phyloP scores from a whole-genome alignment of 2,329 filamentous ascomycete species.

The Colletotrichum acutatum region DNA sequence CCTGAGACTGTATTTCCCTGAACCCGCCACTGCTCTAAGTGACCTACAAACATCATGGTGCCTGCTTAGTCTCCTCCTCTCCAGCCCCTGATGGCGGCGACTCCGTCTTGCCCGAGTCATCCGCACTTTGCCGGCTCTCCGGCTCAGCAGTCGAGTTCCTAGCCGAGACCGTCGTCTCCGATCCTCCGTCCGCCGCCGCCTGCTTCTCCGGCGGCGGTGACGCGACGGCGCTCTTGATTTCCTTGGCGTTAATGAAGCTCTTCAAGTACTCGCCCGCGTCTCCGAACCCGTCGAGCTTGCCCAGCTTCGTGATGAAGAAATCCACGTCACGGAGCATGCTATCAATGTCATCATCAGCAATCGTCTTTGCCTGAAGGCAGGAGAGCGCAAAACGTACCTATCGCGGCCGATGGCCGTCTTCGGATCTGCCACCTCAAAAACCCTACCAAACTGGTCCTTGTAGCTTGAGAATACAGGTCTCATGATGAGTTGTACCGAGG shows the following conservation, averaged over 20 bases:
- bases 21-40: background rate
- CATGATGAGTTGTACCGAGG: conserved; percentile 86
- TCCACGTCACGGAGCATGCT: conserved; percentile 84
- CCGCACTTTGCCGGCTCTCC: conserved; percentile 26
- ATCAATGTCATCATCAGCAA: conserved; percentile 15
- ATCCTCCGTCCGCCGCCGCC: conserved; percentile 7
- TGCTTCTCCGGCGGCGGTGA: conserved; percentile 33
- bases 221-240: conserved; percentile 45
- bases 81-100: conserved; percentile 12
- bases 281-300: conserved; percentile 82
- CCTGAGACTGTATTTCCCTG: background rate
- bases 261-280: conserved; percentile 78
- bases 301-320: conserved; percentile 75
- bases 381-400: conserved; percentile 64
- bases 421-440: conserved; percentile 73
- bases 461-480: conserved; percentile 85
- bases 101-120: conserved; percentile 24
- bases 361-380: background rate
- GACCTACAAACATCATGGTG: conserved; percentile 8
- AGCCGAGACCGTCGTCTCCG: conserved; percentile 22
- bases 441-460: conserved; percentile 79
- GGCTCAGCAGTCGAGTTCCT: conserved; percentile 21
- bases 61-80: conserved; percentile 33
- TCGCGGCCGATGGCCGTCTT: conserved; percentile 75
- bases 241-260: conserved; percentile 72